phyloP scores from a whole-genome alignment of 495 filamentous ascomycete genomes.

The Cladorrhinum samala region DNA sequence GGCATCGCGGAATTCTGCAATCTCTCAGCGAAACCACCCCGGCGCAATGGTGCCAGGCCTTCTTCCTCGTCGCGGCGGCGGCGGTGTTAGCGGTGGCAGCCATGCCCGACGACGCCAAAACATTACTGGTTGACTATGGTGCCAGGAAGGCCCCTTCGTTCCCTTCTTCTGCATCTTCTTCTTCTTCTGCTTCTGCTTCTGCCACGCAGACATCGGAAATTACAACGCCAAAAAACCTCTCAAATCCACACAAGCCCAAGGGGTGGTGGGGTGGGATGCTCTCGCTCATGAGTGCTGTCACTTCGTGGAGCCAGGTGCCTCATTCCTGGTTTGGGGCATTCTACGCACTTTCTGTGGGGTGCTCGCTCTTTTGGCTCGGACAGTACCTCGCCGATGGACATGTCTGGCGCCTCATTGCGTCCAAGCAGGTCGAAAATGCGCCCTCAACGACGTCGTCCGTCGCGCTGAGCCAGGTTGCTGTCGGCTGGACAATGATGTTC shows the following conservation, averaged over 20 bases:
- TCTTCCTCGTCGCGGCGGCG: constrained; percentile 38
- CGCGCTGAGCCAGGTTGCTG: constrained; percentile 56
- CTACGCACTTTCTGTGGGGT: constrained; percentile 65
- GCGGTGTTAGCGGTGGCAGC: constrained; percentile 32
- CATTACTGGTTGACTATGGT: constrained; percentile 45
- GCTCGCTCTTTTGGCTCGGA: constrained; percentile 68
- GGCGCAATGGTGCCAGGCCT: constrained; percentile 39
- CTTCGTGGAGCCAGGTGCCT: constrained; percentile 54
- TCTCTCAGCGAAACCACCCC: constrained; percentile 17
- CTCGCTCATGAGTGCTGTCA: constrained; percentile 23
- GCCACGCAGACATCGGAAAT: neutral
- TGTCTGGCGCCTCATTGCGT: constrained; percentile 39
- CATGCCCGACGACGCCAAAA: constrained; percentile 32
- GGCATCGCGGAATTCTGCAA: too few species aligned
- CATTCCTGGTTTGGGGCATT: constrained; percentile 86
- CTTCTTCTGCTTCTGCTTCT: neutral
- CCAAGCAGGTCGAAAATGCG: constrained; percentile 23
- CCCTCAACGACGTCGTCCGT: constrained; percentile 37
- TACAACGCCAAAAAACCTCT: constrained; percentile 1
- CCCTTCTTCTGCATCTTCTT: neutral
- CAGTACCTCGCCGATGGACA: constrained; percentile 58
- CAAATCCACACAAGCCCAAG: neutral
- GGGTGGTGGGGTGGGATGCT: constrained; percentile 16
- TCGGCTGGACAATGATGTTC: constrained; percentile 65
- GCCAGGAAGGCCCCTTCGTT: constrained; percentile 26